Evolutionary conservation across 2,329 filamentous ascomycete genomes (phyloP).

Genomic region (Aschersonia sp.): DNA sequence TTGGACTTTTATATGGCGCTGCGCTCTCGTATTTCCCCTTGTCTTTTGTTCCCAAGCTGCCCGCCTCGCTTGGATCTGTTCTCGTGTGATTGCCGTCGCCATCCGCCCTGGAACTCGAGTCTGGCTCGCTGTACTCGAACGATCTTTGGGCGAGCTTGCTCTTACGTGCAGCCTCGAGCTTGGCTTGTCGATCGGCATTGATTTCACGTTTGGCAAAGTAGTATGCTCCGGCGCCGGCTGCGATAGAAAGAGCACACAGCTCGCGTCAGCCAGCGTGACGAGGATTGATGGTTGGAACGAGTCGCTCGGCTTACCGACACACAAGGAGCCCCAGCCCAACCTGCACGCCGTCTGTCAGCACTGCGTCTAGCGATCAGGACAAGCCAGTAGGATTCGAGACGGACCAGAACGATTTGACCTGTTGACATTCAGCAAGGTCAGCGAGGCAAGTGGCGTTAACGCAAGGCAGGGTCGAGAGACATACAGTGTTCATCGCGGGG

Average conservation of each 20-base stretch:
- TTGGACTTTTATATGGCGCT: conserved; percentile 60
- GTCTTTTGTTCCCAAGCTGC: conserved; percentile 50
- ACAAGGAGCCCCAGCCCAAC: conserved; percentile 84
- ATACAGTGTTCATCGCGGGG: conserved; percentile 35
- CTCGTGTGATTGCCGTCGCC: conserved; percentile 74
- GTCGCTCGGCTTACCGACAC: conserved; percentile 46
- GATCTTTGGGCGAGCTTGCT: conserved; percentile 45
- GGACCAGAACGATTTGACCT: conserved; percentile 56
- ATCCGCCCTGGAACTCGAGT: conserved; percentile 41
- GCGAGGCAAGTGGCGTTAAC: neutral
- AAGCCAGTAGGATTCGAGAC: conserved; percentile 6
- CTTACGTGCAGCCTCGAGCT: conserved; percentile 51
- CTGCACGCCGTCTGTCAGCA: conserved; percentile 28
- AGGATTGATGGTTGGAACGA: neutral
- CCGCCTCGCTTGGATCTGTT: conserved; percentile 61
- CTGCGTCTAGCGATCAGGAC: neutral
- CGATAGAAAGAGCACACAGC: neutral
- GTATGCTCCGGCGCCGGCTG: conserved; percentile 83
- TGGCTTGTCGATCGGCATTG: conserved; percentile 70
- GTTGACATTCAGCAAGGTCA: neutral
- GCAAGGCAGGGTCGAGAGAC: conserved; percentile 8
- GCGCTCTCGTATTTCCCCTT: conserved; percentile 85
- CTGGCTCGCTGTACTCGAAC: conserved; percentile 33
- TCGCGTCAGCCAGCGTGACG: neutral
- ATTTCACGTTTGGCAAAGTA: conserved; percentile 91